Evolutionary conservation across 2,329 filamentous ascomycete species (phyloP).

Genomic region (Aspergillus pseudotamarii): DNA sequence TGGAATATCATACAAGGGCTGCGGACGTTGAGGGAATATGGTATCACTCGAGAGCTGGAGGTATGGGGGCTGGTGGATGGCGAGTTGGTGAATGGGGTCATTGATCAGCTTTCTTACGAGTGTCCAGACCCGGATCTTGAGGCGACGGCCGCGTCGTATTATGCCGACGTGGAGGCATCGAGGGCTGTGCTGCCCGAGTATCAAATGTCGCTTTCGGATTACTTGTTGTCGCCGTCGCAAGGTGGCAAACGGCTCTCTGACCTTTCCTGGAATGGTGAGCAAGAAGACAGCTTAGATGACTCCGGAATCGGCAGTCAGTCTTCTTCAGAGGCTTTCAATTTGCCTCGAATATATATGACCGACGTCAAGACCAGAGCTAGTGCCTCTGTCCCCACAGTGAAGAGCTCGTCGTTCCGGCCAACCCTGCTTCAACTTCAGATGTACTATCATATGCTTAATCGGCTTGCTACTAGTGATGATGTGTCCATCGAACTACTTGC

Average conservation of each 20-base stretch:
- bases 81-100: constrained; percentile 83
- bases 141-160: constrained; percentile 54
- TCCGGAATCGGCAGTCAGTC: constrained; percentile 18
- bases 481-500: constrained; percentile 72
- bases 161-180: constrained; percentile 40
- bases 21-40: constrained; percentile 69
- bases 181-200: constrained; percentile 43
- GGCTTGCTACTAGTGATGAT: constrained; percentile 67
- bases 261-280: constrained; percentile 23
- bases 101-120: constrained; percentile 79
- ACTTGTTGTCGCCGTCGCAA: constrained; percentile 41
- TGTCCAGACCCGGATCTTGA: constrained; percentile 76
- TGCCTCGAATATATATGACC: constrained; percentile 67
- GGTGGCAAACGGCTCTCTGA: constrained; percentile 41
- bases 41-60: constrained; percentile 74
- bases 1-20: constrained; percentile 93
- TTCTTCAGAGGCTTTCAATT: constrained; percentile 24
- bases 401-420: constrained; percentile 66
- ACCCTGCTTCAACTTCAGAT: constrained; percentile 86
- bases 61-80: constrained; percentile 85
- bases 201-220: constrained; percentile 50
- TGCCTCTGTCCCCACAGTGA: constrained; percentile 61
- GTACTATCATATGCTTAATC: constrained; percentile 81
- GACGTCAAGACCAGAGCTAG: constrained; percentile 83
- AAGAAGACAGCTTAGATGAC: constrained; percentile 9